Evolutionary conservation across 306 rosid genomes (phyloP).

Genomic region (Lathyrus sativus): DNA sequence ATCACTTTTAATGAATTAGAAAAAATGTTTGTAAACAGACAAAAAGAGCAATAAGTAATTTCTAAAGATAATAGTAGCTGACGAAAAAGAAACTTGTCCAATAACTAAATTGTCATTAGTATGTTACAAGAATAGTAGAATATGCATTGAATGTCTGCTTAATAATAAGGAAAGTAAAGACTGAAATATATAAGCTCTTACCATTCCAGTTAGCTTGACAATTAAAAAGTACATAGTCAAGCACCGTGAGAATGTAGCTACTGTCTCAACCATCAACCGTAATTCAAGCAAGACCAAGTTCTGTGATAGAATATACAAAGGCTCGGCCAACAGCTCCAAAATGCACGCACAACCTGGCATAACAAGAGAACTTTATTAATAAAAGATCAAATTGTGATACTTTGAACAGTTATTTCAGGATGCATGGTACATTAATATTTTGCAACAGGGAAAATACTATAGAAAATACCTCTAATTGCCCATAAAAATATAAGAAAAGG

Average conservation of each 20-base stretch:
- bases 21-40: not conserved
- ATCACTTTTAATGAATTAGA: constrained; percentile 13
- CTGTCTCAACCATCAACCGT: constrained; percentile 78
- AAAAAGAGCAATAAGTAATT: constrained; percentile 24
- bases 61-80: constrained; percentile 10
- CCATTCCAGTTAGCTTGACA: constrained; percentile 62
- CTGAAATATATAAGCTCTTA: constrained; percentile 43
- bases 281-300: constrained; percentile 76
- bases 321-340: constrained; percentile 94
- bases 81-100: constrained; percentile 25
- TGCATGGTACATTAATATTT: not conserved
- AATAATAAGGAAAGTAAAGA: constrained; percentile 26
- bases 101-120: constrained; percentile 16
- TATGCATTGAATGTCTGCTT: constrained; percentile 10
- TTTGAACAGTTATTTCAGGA: constrained; percentile 26
- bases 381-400: constrained; percentile 21
- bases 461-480: constrained; percentile 12
- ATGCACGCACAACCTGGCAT: constrained; percentile 85
- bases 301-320: constrained; percentile 88
- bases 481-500: constrained; percentile 7
- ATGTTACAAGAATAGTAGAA: constrained; percentile 16
- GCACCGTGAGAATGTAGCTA: constrained; percentile 82
- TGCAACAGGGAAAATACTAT: constrained; percentile 20
- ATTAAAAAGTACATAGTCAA: constrained; percentile 73
- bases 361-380: constrained; percentile 34